These are phyloP conservation scores for Leccinum variicolor DNA, from an alignment of 768 basidiomycete species.

Conservation along the genomic window DNA sequence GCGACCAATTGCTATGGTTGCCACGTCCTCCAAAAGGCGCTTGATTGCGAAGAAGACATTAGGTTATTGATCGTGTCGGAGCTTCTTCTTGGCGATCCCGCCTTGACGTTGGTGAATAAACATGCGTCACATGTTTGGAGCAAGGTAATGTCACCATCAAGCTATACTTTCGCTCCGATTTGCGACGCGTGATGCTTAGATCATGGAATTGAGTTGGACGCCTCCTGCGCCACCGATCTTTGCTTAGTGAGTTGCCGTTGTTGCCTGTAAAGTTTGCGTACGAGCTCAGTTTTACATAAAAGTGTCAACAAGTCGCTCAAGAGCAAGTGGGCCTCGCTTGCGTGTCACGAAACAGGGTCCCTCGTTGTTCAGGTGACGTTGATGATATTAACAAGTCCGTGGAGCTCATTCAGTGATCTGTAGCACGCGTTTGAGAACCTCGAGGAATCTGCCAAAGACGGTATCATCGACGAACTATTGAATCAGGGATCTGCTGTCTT, in stretches of 20 bases:
- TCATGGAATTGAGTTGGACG: constrained; percentile 90
- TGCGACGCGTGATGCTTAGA: constrained; percentile 39
- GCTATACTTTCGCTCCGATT: not conserved
- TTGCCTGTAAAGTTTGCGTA: not conserved
- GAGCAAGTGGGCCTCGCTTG: constrained; percentile 86
- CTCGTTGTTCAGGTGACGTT: constrained; percentile 74
- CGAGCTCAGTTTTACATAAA: constrained; percentile 5
- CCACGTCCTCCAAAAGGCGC: constrained; percentile 84
- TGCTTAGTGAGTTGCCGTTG: constrained; percentile 56
- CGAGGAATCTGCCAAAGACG: constrained; percentile 79
- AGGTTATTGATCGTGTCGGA: constrained; percentile 81
- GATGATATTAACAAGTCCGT: not conserved
- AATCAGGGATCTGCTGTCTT: constrained; percentile 67
- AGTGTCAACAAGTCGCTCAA: constrained; percentile 87
- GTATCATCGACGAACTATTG: constrained; percentile 80
- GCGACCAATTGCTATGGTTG: constrained; percentile 90
- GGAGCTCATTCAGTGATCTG: constrained; percentile 10
- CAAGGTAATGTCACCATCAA: constrained; percentile 47
- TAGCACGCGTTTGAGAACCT: constrained; percentile 86
- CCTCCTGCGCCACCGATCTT: constrained; percentile 87
- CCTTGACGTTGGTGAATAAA: constrained; percentile 84
- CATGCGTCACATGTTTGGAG: constrained; percentile 93
- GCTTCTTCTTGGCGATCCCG: constrained; percentile 78
- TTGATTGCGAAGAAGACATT: constrained; percentile 88
- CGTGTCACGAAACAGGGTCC: constrained; percentile 88